Percentiles rank a stretch among this genome's conserved stretches.
phyloP scores from a whole-genome alignment of 164 flowering plant species.

The Pachysandra terminalis region DNA sequence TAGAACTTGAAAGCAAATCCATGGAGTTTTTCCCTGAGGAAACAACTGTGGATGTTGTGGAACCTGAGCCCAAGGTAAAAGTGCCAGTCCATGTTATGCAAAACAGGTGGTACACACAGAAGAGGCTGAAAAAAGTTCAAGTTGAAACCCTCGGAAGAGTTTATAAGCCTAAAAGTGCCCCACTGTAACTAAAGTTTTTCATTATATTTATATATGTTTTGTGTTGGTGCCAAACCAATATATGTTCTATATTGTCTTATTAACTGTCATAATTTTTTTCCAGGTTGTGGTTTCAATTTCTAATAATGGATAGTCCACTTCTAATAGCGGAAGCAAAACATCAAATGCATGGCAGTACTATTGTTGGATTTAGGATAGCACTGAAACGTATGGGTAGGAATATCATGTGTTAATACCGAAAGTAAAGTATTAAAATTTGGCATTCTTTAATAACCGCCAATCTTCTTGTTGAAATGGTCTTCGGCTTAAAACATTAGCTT shows the following conservation, averaged over 20 bases:
- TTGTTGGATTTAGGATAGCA: no score
- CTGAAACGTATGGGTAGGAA: no score
- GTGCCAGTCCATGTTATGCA: constrained; percentile 75
- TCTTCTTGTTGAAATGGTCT: no score
- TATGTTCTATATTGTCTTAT: background rate
- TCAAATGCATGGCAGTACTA: no score
- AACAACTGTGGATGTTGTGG: constrained; percentile 21
- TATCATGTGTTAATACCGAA: no score
- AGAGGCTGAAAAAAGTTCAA: constrained; percentile 87
- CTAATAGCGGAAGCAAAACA: no score
- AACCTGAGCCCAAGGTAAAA: constrained; percentile 32
- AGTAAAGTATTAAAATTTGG: no score
- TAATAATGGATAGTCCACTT: no score
- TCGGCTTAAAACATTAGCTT: no score
- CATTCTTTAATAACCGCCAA: no score
- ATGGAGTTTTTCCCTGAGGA: constrained; percentile 24
- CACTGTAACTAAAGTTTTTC: constrained; percentile 59
- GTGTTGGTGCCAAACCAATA: background rate
- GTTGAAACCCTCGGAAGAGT: constrained; percentile 80
- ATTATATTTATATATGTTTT: background rate
- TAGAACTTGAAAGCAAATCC: constrained; percentile 31
- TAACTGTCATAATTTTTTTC: background rate
- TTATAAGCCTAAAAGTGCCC: constrained; percentile 78
- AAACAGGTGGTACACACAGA: constrained; percentile 69
- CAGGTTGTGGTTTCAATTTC: no score